A percentile compares a stretch with the other conserved stretches of the same genome.
Conservation (phyloP, 306 rosid genomes). For the cucumber (Cucumis sativus) region Cucumber_9930_V3 NC_026657.2:30486001-30486500, state of each 20-base stretch:
- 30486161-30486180: not conserved
- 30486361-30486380: slow-evolving; percentile 2
- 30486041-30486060: slow-evolving; percentile 73
- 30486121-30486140: not conserved
- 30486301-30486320: slow-evolving; percentile 93
- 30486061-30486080: slow-evolving; percentile 95
- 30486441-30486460: not conserved
- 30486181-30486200: not conserved
- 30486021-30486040: slow-evolving; percentile 91
- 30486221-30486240: slow-evolving; percentile 99
- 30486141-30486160: slow-evolving; percentile 8
- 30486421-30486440: not conserved
- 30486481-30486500: not conserved
- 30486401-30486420: not conserved
- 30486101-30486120: slow-evolving; percentile 36
- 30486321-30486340: slow-evolving; percentile 35
- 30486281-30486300: slow-evolving; percentile 96
- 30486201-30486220: slow-evolving; percentile 17
- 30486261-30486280: slow-evolving; percentile 96
- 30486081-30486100: slow-evolving; percentile 85
- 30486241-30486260: slow-evolving; percentile 92
- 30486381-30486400: not conserved
- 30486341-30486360: slow-evolving; percentile 9
- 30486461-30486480: not conserved
- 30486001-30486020: slow-evolving; percentile 46